Base-by-base conservation (phyloP, 805 yeast genomes). In the Kodamaea kaohsiungensis region DNA sequence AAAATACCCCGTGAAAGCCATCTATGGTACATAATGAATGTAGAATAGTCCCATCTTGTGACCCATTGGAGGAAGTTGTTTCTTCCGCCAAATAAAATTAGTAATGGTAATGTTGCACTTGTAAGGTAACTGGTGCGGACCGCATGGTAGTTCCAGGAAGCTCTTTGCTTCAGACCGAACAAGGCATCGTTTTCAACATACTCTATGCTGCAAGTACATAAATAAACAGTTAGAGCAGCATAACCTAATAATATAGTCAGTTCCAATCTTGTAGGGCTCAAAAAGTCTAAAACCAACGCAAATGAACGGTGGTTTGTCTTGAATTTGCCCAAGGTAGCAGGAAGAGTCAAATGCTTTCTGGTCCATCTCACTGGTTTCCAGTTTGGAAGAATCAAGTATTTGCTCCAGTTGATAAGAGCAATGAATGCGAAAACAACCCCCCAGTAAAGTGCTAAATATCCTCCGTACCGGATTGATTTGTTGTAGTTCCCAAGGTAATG, bases 1-100 rank as follows among this genome's bases (percentile, higher is more conserved):
- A 76, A 49, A 37, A 73, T 63, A 10, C 77, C 66, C 56, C 89
- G 73, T 0, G 84, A 77, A 7, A 83, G 57, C 70, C 87, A 85
- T 50, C 86, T 76, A 64, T 86, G 90, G 61, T 78, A 81, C 30
- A 80, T 70, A 46, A 84, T 72, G 63, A 83, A 86, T 18, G 86
- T 75, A 0, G 85, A 69, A 53, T 59, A 75, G 53, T 62, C 73
- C 75, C 69, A 71, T 43, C 73, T 61, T 1, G 78, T 73, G 19
- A 73, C 46, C 68, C 70, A 66, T 59, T 73, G 79, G 25, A 76
- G 62, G 48, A 70, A 62, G 54, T 71, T 71, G 53, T 72, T 71
- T 49, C 77, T 60, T 12, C 75, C 75, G 8, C 69, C 75, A 57
- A 71, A 69, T 12, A 72, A 55, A 17, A 72, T 65, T n/a, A 72